Evolutionary conservation across 2,329 filamentous ascomycete genomes (phyloP).

Genomic region (Epichloe uncinata): DNA sequence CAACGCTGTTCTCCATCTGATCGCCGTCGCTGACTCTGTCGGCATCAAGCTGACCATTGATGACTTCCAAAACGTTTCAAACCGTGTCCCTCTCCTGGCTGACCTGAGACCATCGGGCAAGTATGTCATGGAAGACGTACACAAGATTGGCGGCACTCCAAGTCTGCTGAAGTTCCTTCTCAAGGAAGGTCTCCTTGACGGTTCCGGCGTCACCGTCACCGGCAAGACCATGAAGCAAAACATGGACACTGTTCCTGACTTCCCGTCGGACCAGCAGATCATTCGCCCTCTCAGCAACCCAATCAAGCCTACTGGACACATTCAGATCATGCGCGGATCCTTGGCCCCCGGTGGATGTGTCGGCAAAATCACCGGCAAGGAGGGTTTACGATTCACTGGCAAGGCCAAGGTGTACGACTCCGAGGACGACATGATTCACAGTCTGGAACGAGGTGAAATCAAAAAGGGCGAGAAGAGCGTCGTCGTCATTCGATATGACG

Average conservation of each 20-base stretch:
- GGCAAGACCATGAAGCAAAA: conserved; percentile 85
- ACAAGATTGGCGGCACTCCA: conserved; percentile 77
- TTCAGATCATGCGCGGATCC: conserved; percentile 77
- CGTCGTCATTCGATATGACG: conserved; percentile 83
- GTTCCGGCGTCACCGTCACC: conserved; percentile 69
- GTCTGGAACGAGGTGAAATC: conserved; percentile 64
- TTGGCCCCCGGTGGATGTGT: conserved; percentile 78
- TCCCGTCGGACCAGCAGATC: conserved; percentile 65
- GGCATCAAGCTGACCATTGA: conserved; percentile 74
- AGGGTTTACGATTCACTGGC: conserved; percentile 71
- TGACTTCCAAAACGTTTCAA: conserved; percentile 72
- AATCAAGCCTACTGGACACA: conserved; percentile 76
- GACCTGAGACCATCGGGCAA: conserved; percentile 78
- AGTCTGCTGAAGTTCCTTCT: conserved; percentile 79
- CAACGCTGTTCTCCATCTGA: conserved; percentile 73
- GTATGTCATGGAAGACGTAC: conserved; percentile 74
- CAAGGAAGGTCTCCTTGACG: conserved; percentile 69
- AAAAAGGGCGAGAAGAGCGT: conserved; percentile 81
- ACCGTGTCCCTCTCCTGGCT: conserved; percentile 66
- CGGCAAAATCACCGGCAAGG: conserved; percentile 90
- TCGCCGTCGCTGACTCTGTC: conserved; percentile 71
- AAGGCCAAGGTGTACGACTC: conserved; percentile 75
- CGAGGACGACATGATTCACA: conserved; percentile 66
- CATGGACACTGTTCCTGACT: conserved; percentile 58
- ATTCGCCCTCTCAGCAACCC: conserved; percentile 71